These are phyloP conservation scores for Grifola frondosa DNA, from an alignment of 1,284 basidiomycete genomes.

Conservation along the genomic window DNA sequence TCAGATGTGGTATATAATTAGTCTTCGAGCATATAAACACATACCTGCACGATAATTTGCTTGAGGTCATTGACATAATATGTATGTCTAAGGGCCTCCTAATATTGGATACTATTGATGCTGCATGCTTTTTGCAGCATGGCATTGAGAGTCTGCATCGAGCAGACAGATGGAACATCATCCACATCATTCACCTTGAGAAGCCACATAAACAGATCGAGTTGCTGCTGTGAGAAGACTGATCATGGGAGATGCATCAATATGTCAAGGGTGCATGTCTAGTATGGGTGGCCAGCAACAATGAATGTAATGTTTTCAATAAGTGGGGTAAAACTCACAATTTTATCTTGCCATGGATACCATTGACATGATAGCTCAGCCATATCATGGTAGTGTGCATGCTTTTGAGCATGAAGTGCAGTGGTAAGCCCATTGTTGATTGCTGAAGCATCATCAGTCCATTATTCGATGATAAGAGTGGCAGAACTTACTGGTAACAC, in stretches of 20 bases:
- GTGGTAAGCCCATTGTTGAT: too few species aligned
- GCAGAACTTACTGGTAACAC: too few species aligned
- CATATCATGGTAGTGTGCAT: too few species aligned
- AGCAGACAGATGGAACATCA: conserved; percentile 8
- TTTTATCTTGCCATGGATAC: conserved; percentile 6
- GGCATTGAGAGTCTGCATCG: conserved; percentile 4
- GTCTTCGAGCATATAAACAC: too few species aligned
- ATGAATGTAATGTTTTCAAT: too few species aligned
- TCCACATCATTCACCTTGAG: conserved; percentile 7
- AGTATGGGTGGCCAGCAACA: not conserved
- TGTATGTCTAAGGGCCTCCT: conserved; percentile 8
- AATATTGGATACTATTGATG: conserved; percentile 4
- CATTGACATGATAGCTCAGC: too few species aligned
- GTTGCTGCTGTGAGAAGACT: conserved; percentile 10
- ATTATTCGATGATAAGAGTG: too few species aligned
- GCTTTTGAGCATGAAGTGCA: too few species aligned
- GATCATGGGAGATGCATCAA: conserved; percentile 10
- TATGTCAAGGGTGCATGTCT: conserved; percentile 13
- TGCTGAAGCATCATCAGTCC: too few species aligned
- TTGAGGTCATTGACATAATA: conserved; percentile 8
- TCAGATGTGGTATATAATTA: too few species aligned
- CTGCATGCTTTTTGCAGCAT: conserved; percentile 5
- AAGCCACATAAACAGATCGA: conserved; percentile 10
- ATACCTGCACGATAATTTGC: conserved; percentile 10
- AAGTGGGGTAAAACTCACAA: not conserved